Conservation (phyloP, 768 basidiomycete genomes). For the Leccinum sublutescens region DNA sequence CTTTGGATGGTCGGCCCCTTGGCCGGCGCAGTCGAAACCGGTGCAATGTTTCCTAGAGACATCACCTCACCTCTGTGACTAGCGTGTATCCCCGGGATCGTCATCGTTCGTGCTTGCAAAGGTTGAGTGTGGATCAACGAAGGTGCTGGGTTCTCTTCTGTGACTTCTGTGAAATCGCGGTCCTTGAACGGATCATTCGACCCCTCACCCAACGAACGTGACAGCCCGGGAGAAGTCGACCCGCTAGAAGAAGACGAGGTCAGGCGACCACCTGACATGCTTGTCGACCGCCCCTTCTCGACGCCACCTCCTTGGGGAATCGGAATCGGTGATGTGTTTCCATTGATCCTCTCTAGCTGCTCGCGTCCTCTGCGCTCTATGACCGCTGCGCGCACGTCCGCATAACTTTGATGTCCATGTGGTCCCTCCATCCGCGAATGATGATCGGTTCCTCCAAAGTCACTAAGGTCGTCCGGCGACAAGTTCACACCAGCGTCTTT, state of each 20-base stretch:
- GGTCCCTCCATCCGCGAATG: constrained; percentile 35
- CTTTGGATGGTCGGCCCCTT: constrained; percentile 59
- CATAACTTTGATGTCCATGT: constrained; percentile 59
- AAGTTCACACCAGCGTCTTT: constrained; percentile 43
- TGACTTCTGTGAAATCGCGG: constrained; percentile 31
- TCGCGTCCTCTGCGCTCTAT: constrained; percentile 59
- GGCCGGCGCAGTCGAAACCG: constrained; percentile 38
- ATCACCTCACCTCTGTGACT: constrained; percentile 83
- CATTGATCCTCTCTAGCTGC: constrained; percentile 18
- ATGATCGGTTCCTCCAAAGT: constrained; percentile 40
- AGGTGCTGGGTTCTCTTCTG: constrained; percentile 30
- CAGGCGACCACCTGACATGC: constrained; percentile 26
- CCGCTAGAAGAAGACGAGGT: constrained; percentile 23
- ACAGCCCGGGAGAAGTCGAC: constrained; percentile 31
- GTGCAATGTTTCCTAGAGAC: constrained; percentile 76
- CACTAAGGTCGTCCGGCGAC: constrained; percentile 41
- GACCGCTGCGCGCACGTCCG: constrained; percentile 75
- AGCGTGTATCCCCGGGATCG: constrained; percentile 83
- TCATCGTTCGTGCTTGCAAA: constrained; percentile 72
- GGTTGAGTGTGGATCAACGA: constrained; percentile 74
- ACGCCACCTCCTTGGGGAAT: constrained; percentile 29
- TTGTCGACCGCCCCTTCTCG: constrained; percentile 27
- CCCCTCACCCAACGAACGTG: constrained; percentile 35
- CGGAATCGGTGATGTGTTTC: constrained; percentile 33
- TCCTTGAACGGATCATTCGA: constrained; percentile 30